Base-by-base conservation (phyloP, 768 basidiomycete species). In the Tulasnella sp. region DNA sequence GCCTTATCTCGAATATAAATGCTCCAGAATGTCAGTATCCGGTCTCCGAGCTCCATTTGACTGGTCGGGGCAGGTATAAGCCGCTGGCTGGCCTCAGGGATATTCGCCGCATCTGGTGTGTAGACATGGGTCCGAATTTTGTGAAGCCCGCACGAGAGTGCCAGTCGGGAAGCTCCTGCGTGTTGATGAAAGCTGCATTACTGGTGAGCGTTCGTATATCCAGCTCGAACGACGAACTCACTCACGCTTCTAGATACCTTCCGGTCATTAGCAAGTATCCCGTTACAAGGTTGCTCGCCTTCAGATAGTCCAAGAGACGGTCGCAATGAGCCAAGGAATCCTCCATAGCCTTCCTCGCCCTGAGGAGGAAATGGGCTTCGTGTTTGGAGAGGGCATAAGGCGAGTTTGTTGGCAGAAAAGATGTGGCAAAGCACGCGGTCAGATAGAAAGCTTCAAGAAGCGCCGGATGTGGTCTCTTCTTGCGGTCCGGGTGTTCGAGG, bases 151-250 rank as follows among this genome's bases (percentile, higher is more conserved):
- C 85, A 89, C 76, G 92, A 90, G 36, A 92, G 80, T 9, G 89
- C 87, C 59, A 93, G 81, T 16, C 89, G 84, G 1, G 89, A 87
- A 0, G 91, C 90, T 0, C 90, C 88, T 73, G 87, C 88, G 0
- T 86, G 86, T 19, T 41, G 44, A 39, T 69, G 67, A 41, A 37
- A 69, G 32, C 67, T 69, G 37, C 26, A 36, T 12, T 34, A 37
- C 11, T 6, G 26, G 16, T 36, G 12, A 40, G 26, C 26, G 16
- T 14, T n/a, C n/a, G n/a, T 9, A 16, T 3, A 34, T 26, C 34
- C 14, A 17, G 5, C 7, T n/a, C 26, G 26, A n/a, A n/a, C 5
- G 17, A 22, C 9, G 19, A 34, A 69, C n/a, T n/a, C n/a, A 42
- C 67, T 69, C 44, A 69, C 67, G 39, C 67, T 17, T 69, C 67